Evolutionary conservation across 2,329 filamentous ascomycete species (phyloP).

Genomic region (Nigrograna mackinnonii): DNA sequence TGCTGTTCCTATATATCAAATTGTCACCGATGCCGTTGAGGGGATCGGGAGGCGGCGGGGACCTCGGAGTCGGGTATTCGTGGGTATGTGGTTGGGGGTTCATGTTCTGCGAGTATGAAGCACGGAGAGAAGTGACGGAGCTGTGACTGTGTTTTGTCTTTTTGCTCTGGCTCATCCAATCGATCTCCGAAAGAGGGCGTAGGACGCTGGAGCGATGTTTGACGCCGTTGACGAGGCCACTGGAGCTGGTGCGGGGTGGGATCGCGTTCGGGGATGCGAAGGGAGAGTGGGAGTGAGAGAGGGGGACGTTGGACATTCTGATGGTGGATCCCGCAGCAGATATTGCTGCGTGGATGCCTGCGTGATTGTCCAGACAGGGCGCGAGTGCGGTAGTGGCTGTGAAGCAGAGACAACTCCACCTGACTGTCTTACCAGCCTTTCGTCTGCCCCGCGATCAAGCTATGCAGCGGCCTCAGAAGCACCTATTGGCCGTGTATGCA

Average conservation of each 20-base stretch:
- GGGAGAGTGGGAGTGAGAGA: slow-evolving; percentile 21
- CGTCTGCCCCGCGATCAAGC: no score
- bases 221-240: slow-evolving; percentile 32
- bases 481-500: no score
- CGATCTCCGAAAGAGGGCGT: slow-evolving; percentile 41
- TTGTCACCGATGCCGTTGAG: slow-evolving; percentile 35
- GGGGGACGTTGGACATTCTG: no score
- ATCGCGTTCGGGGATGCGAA: slow-evolving; percentile 44
- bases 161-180: slow-evolving; percentile 44
- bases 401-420: no score
- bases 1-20: slow-evolving; percentile 45
- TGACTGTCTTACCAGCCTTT: no score
- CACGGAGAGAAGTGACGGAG: slow-evolving; percentile 14
- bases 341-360: no score
- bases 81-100: slow-evolving; percentile 13
- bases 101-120: slow-evolving; percentile 14
- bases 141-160: slow-evolving; percentile 38
- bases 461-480: no score
- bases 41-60: slow-evolving; percentile 24
- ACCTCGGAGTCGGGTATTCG: slow-evolving; percentile 32
- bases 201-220: slow-evolving; percentile 33
- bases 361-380: no score
- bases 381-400: no score
- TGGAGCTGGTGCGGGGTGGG: slow-evolving; percentile 42
- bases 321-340: no score